Conservation (phyloP, 140 eudicot species). For the Oenanthe javanica region DNA sequence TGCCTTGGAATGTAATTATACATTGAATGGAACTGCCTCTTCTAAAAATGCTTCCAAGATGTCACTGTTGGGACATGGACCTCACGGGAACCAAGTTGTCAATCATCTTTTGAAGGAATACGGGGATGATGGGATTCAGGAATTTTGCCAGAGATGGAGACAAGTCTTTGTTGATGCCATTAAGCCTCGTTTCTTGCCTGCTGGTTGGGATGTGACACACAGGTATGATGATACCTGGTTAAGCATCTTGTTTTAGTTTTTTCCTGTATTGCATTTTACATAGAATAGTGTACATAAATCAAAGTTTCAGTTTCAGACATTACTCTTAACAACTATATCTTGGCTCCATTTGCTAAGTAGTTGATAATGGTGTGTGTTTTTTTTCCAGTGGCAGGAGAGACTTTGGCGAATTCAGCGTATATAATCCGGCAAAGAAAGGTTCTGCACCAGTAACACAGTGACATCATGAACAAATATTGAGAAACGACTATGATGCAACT, state of each 20-base stretch:
- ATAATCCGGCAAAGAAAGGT: conserved; percentile 47
- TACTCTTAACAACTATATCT: conserved; percentile 16
- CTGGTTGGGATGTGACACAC: conserved; percentile 95
- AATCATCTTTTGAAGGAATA: conserved; percentile 50
- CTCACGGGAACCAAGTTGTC: conserved; percentile 93
- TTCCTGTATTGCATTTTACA: not conserved
- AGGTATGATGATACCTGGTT: conserved; percentile 39
- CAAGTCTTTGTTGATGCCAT: conserved; percentile 89
- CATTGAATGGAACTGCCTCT: conserved; percentile 23
- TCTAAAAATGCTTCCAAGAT: conserved; percentile 48
- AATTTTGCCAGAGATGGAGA: conserved; percentile 96
- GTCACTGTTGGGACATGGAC: conserved; percentile 90
- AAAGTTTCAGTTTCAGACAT: not conserved
- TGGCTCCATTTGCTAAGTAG: conserved; percentile 28
- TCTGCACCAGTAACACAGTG: conserved; percentile 17
- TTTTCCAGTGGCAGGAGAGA: conserved; percentile 87
- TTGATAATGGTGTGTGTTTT: conserved; percentile 24
- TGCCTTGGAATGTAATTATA: conserved; percentile 10
- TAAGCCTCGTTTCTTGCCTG: conserved; percentile 84
- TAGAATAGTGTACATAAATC: not conserved
- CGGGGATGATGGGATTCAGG: conserved; percentile 82
- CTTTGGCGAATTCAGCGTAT: conserved; percentile 85
- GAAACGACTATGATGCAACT: not conserved
- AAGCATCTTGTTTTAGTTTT: conserved; percentile 1
- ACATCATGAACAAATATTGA: not conserved